These are phyloP conservation scores for Rhodotorula taiwanensis DNA, from an alignment of 768 basidiomycete genomes.

Conservation along the genomic window DNA sequence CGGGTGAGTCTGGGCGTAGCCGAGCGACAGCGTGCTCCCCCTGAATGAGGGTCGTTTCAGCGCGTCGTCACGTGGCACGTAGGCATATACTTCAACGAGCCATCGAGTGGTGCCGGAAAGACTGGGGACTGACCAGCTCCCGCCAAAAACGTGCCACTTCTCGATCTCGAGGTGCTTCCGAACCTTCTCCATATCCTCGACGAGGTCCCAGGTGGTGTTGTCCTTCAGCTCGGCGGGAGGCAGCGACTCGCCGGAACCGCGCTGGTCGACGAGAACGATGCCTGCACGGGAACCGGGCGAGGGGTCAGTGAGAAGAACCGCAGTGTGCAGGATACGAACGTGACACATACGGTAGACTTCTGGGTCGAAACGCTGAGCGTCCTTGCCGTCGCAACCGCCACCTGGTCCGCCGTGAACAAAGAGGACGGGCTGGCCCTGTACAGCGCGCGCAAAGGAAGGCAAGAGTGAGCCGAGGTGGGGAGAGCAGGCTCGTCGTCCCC, in stretches of 20 bases:
- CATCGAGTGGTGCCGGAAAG: too few species aligned
- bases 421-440: conserved; percentile 35
- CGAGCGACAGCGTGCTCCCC: conserved; percentile 67
- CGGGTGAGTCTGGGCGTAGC: conserved; percentile 72
- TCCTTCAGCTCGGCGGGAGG: conserved; percentile 74
- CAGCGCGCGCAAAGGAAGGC: background rate
- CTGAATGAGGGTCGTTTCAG: background rate
- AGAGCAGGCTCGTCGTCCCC: background rate
- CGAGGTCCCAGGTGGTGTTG: conserved; percentile 91
- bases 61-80: background rate
- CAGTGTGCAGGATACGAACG: too few species aligned
- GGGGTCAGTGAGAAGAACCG: background rate
- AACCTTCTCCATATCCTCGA: conserved; percentile 72
- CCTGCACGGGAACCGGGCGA: conserved; percentile 9
- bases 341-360: conserved; percentile 10
- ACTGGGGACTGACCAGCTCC: conserved; percentile 53
- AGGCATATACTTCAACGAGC: too few species aligned
- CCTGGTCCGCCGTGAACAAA: conserved; percentile 39
- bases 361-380: conserved; percentile 36
- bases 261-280: conserved; percentile 80
- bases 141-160: conserved; percentile 92
- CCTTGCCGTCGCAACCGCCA: conserved; percentile 23
- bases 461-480: background rate
- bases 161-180: conserved; percentile 68
- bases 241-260: conserved; percentile 77